Evolutionary conservation across 2,329 filamentous ascomycete species (phyloP).

Genomic region (Dactylellina parvicollis): DNA sequence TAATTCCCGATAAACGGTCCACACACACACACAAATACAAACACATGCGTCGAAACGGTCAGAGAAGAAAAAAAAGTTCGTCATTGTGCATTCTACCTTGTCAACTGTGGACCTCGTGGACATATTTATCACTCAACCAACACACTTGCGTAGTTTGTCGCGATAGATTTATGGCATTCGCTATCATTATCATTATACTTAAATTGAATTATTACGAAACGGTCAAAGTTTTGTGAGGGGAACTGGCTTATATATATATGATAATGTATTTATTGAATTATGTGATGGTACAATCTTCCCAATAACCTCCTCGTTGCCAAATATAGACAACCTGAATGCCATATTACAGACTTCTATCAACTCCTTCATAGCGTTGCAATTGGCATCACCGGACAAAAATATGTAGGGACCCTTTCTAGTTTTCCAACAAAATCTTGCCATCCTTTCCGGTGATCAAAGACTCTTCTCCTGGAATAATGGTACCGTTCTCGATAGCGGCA

Average conservation of each 20-base stretch:
- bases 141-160: background rate
- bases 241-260: no score
- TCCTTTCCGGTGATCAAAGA: slow-evolving; percentile 45
- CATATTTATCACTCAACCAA: background rate
- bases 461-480: slow-evolving; percentile 68
- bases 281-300: background rate
- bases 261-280: background rate
- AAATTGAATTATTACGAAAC: no score
- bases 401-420: background rate
- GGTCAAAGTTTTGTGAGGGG: no score
- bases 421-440: slow-evolving; percentile 31
- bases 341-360: no score
- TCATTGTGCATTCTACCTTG: slow-evolving; percentile 9
- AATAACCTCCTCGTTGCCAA: background rate
- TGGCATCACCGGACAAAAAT: no score
- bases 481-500: slow-evolving; percentile 70
- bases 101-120: no score
- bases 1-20: no score
- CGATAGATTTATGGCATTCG: no score
- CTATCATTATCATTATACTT: no score
- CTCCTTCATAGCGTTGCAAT: no score
- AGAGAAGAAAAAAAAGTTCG: background rate
- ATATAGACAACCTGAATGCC: background rate
- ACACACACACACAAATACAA: no score
- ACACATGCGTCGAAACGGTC: background rate